Percentiles rank a stretch among this genome's conserved stretches.
These are phyloP conservation scores for Calocybe gambosa DNA, from an alignment of 1,284 basidiomycete species.

Conservation along the genomic window DNA sequence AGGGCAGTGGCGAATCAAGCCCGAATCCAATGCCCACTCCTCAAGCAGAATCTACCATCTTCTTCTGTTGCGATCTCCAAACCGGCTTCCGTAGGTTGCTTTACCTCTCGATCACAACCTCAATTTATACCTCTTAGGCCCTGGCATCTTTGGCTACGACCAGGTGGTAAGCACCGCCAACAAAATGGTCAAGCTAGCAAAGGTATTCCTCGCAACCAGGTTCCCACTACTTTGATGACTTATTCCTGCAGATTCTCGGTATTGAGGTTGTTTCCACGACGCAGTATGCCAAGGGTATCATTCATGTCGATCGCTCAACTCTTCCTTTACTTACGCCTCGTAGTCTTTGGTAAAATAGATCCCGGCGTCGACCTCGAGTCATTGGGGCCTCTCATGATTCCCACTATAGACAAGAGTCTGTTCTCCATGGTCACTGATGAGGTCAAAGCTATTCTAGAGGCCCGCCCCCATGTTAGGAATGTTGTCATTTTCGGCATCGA, in stretches of 20 bases:
- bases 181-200: constrained; percentile 76
- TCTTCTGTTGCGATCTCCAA: constrained; percentile 81
- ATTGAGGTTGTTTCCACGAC: constrained; percentile 77
- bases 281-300: constrained; percentile 72
- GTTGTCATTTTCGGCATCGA: constrained; percentile 86
- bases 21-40: constrained; percentile 28
- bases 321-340: constrained; percentile 4
- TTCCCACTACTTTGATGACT: background rate
- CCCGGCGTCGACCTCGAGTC: constrained; percentile 56
- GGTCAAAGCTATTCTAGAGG: constrained; percentile 46
- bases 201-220: constrained; percentile 33
- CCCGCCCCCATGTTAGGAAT: constrained; percentile 43
- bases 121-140: constrained; percentile 26
- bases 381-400: constrained; percentile 53
- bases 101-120: background rate
- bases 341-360: constrained; percentile 70
- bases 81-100: constrained; percentile 58
- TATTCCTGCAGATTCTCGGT: constrained; percentile 45
- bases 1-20: too few relatives aligned
- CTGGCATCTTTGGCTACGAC: constrained; percentile 63
- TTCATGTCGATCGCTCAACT: background rate
- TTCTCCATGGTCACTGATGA: constrained; percentile 83
- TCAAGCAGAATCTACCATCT: constrained; percentile 46
- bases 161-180: constrained; percentile 60
- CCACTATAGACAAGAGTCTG: constrained; percentile 63